A percentile compares a stretch with the other conserved stretches of the same genome.
Conservation (phyloP, 2,329 filamentous ascomycete species). For the Diaporthe nobilis region DNA sequence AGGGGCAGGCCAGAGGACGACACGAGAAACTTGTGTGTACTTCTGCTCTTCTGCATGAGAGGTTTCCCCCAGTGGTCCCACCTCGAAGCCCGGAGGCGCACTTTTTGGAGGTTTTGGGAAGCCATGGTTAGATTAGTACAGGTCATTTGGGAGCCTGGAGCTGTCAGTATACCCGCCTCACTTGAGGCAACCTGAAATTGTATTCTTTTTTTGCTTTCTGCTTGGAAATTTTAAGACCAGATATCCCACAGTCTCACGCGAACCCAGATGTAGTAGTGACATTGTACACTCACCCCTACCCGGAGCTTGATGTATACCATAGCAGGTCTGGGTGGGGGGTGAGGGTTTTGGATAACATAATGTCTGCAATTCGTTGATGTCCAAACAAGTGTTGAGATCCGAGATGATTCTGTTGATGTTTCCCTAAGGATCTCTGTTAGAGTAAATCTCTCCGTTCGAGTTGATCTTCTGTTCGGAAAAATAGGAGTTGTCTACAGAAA, state of each 20-base stretch:
- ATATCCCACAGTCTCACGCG: too few species aligned
- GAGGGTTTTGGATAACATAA: too few species aligned
- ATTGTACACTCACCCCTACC: background rate
- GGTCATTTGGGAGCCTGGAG: slow-evolving; percentile 33
- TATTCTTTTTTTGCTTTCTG: background rate
- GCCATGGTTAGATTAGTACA: background rate
- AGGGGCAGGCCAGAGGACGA: background rate
- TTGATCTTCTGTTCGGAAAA: background rate
- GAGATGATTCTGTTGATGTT: too few species aligned
- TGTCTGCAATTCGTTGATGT: too few species aligned
- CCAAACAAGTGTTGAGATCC: too few species aligned
- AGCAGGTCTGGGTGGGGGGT: too few species aligned
- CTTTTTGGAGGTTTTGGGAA: background rate
- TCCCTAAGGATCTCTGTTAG: background rate
- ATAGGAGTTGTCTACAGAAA: background rate
- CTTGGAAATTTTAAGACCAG: background rate
- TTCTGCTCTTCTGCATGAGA: background rate
- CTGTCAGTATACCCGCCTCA: slow-evolving; percentile 40
- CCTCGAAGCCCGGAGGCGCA: background rate
- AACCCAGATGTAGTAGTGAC: background rate
- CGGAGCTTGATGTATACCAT: background rate
- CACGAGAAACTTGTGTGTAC: too few species aligned
- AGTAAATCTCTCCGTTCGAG: background rate
- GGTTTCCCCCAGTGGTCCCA: background rate
- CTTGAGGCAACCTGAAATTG: slow-evolving; percentile 33